These are phyloP conservation scores for Scedosporium aurantiacum DNA, from an alignment of 2,329 filamentous ascomycete species.

Conservation along the genomic window DNA sequence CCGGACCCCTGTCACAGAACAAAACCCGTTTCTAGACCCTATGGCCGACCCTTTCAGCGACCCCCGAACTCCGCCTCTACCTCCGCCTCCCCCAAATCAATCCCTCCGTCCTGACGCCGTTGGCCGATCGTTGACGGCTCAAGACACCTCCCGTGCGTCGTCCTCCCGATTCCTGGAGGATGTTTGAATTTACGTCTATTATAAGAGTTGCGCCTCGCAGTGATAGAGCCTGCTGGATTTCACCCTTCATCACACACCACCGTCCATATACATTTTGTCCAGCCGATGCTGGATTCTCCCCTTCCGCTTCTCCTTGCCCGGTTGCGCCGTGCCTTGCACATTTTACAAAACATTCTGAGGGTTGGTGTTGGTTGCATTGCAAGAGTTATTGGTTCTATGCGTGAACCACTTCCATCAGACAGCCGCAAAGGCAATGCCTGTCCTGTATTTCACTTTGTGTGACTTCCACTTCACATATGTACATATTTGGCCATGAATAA, in stretches of 20 bases:
- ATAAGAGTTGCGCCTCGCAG: not conserved
- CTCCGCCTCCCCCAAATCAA: constrained; percentile 3
- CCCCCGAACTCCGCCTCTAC: constrained; percentile 14
- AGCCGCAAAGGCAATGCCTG: not conserved
- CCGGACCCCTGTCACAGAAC: constrained; percentile 47
- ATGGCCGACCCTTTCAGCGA: constrained; percentile 15
- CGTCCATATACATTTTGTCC: not conserved
- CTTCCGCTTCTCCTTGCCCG: not conserved
- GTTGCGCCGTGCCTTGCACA: not conserved
- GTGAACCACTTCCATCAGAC: not conserved
- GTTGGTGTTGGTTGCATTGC: not conserved
- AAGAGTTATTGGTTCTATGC: not conserved
- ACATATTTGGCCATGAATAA: not conserved
- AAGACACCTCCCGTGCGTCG: constrained; percentile 21
- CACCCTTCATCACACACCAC: not conserved
- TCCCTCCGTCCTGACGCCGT: constrained; percentile 22
- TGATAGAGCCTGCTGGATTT: not conserved
- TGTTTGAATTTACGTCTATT: constrained; percentile 19
- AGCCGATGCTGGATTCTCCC: not conserved
- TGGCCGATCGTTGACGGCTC: constrained; percentile 24
- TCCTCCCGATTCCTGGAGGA: constrained; percentile 29
- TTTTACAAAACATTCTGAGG: not conserved
- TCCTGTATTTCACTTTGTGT: not conserved
- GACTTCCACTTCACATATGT: not conserved
- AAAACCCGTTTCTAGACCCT: constrained; percentile 34